Percentiles rank a stretch among this genome's conserved stretches.
Evolutionary conservation across 331 rosid species (phyloP).

Genomic region (Rosa hybrid): DNA sequence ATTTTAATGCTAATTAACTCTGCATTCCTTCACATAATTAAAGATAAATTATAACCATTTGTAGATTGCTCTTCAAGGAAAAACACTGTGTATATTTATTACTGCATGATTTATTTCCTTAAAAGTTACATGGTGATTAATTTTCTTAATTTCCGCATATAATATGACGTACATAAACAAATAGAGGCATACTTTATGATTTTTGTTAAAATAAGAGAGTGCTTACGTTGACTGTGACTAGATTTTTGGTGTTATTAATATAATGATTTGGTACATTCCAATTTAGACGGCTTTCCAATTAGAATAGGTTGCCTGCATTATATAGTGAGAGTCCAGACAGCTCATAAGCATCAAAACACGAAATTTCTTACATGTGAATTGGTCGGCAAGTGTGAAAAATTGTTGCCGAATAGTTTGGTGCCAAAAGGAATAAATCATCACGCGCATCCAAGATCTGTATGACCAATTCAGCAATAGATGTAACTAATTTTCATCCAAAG

Average conservation of each 20-base stretch:
- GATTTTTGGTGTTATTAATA: neutral
- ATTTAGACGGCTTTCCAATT: neutral
- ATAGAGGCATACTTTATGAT: neutral
- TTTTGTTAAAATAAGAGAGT: too few relatives aligned
- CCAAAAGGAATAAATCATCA: neutral
- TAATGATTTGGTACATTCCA: neutral
- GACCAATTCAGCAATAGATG: neutral
- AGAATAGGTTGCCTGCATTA: neutral
- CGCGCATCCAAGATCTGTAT: neutral
- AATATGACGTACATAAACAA: neutral
- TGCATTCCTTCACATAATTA: neutral
- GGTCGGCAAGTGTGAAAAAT: neutral
- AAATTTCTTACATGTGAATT: neutral
- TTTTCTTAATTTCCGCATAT: neutral
- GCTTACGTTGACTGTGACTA: neutral
- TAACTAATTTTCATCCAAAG: neutral
- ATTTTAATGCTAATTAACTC: neutral
- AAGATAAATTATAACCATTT: neutral
- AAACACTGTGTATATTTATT: neutral
- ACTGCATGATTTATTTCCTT: neutral
- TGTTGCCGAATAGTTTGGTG: neutral
- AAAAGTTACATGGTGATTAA: too few relatives aligned
- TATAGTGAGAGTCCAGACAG: neutral
- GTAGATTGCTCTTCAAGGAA: neutral
- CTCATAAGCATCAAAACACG: neutral